Conservation (phyloP, 495 filamentous ascomycete genomes). For the Pseudotulostoma volvatum region DNA sequence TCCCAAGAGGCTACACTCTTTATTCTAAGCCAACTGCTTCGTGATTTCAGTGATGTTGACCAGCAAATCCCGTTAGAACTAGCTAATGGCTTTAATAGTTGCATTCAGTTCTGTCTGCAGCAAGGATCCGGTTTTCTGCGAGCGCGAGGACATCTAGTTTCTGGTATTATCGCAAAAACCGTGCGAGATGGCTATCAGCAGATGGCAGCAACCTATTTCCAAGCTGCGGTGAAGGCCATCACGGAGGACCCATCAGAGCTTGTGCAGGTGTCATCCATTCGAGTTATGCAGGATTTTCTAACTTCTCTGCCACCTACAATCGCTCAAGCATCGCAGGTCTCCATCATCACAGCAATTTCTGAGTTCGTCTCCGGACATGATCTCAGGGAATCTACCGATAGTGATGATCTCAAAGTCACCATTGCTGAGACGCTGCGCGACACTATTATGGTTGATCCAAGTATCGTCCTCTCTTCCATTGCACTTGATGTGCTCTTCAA, state of each 20-base stretch:
- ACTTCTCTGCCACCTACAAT: slow-evolving; percentile 36
- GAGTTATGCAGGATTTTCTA: slow-evolving; percentile 71
- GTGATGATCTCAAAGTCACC: slow-evolving; percentile 81
- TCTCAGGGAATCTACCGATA: slow-evolving; percentile 62
- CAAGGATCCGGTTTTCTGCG: slow-evolving; percentile 51
- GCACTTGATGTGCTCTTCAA: slow-evolving; percentile 78
- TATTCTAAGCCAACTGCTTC: slow-evolving; percentile 62
- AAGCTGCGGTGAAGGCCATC: slow-evolving; percentile 60
- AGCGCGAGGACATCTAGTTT: slow-evolving; percentile 72
- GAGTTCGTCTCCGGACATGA: slow-evolving; percentile 64
- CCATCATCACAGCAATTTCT: slow-evolving; percentile 61
- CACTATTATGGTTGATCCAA: slow-evolving; percentile 61
- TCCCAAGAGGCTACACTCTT: slow-evolving; percentile 64
- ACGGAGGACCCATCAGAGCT: slow-evolving; percentile 62
- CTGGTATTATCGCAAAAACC: slow-evolving; percentile 50
- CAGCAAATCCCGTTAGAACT: slow-evolving; percentile 48
- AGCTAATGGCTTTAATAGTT: slow-evolving; percentile 53
- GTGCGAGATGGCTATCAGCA: slow-evolving; percentile 37
- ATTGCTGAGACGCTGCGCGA: slow-evolving; percentile 76
- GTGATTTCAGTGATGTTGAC: slow-evolving; percentile 61
- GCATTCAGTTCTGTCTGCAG: slow-evolving; percentile 64
- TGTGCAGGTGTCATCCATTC: slow-evolving; percentile 82
- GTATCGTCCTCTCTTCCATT: slow-evolving; percentile 49
- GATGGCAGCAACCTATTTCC: slow-evolving; percentile 45
- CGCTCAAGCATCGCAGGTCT: slow-evolving; percentile 45